Base-by-base conservation (phyloP, 345 rosid species). In the Psidium friedrichsthalianum region DNA sequence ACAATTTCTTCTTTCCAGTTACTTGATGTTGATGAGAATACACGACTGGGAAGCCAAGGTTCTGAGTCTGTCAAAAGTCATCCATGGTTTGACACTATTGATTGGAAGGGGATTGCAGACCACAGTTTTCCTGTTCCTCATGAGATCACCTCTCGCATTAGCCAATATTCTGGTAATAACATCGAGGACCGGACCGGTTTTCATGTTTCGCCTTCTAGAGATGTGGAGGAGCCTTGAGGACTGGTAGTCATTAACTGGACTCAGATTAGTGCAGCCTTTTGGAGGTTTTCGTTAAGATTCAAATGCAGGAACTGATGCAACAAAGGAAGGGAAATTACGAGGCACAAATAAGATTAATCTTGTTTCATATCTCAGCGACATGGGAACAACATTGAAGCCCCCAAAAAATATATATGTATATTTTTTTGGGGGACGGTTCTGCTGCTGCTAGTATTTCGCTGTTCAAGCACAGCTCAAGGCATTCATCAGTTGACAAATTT, bases 1-100 rank as follows among this genome's bases (percentile, higher is more conserved):
- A 84, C 6, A 47, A 44, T 36, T 58, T 32, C 24, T 52, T 76
- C 15, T 51, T 83, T 76, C 85, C 92, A 97, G 98, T 87, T 95
- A 89, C 95, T 97, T 74, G 93, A 93, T 88, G 98, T 92, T 56
- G 92, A 97, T 57, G 98, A 94, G 92, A 91, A 85, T 82, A 59
- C 25, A 83, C 90, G 99, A 87, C 92, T 95, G 21, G 99, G 98
- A 61, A 89, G 93, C 92, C 89, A 87, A 87, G 96, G 96, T 86
- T 82, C 94, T 1, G 86, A 85, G 59, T 91, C 95, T 91, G 85
- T 93, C 56, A 94, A 93, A 91, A 89, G 87, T 56, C 98, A 97
- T 87, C 92, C 96, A 0, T 95, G 98, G 98, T 97, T 95, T 87
- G 85, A 47, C 83, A 92, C 90, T 84, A 69, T 95, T 83, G 93